Conservation (phyloP, 805 yeast genomes). For the Cephaloascus fragrans region DNA sequence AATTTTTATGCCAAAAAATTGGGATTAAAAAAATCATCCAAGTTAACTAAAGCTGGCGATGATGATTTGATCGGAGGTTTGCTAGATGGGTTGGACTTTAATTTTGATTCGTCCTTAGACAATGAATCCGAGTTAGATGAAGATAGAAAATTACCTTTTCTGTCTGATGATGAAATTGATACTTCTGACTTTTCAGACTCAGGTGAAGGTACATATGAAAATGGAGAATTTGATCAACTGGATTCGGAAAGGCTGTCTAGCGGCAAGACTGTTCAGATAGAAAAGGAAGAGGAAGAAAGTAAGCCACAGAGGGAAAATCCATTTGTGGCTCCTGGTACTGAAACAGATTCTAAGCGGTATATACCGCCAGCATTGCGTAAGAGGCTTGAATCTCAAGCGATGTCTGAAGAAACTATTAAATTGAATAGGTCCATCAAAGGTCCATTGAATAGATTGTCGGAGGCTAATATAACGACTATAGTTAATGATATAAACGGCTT, state of each 20-base stretch:
- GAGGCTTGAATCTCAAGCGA: slow-evolving; percentile 26
- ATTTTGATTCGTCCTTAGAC: slow-evolving; percentile 14
- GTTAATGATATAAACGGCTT: slow-evolving; percentile 58
- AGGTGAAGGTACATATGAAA: not conserved
- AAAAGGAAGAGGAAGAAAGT: slow-evolving; percentile 16
- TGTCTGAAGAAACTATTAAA: slow-evolving; percentile 28
- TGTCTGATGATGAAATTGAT: slow-evolving; percentile 12
- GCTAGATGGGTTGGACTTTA: slow-evolving; percentile 64
- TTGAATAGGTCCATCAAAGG: slow-evolving; percentile 67
- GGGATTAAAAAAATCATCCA: slow-evolving; percentile 51
- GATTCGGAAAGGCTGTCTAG: too few relatives aligned
- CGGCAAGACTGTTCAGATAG: slow-evolving; percentile 17
- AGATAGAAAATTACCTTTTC: not conserved
- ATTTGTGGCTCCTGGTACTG: slow-evolving; percentile 49
- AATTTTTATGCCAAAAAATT: slow-evolving; percentile 75
- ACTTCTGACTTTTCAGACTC: slow-evolving; percentile 17
- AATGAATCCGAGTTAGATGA: slow-evolving; percentile 8
- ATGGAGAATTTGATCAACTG: not conserved
- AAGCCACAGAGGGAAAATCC: slow-evolving; percentile 54
- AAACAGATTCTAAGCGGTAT: slow-evolving; percentile 34
- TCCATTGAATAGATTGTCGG: slow-evolving; percentile 80
- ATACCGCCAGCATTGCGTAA: slow-evolving; percentile 83
- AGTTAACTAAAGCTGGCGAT: slow-evolving; percentile 41
- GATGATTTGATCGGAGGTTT: slow-evolving; percentile 79
- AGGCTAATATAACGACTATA: slow-evolving; percentile 67